Conservation (phyloP, 768 basidiomycete species). For the Mycena filopes region DNA sequence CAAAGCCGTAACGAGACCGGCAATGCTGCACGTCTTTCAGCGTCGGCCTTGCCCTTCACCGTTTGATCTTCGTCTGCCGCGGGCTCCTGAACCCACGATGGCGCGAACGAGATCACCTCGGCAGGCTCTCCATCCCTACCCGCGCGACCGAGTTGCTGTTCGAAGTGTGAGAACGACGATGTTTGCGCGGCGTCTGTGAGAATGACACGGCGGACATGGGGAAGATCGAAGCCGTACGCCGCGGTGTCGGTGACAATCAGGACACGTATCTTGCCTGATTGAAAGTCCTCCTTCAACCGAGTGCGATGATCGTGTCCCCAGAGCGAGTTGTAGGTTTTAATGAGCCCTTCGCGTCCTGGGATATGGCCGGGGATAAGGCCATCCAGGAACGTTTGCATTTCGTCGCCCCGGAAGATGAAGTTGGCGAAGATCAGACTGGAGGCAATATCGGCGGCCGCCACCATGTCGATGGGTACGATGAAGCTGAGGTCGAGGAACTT, state of each 20-base stretch:
- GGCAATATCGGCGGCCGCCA: not conserved
- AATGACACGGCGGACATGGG: not conserved
- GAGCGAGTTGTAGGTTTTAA: not conserved
- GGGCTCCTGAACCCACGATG: not conserved
- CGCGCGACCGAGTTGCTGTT: slow-evolving; percentile 4
- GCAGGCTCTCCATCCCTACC: slow-evolving; percentile 4
- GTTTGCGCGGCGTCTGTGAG: not conserved
- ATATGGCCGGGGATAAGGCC: not conserved
- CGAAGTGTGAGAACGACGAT: not conserved
- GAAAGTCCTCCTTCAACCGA: not conserved
- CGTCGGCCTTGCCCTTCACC: not conserved
- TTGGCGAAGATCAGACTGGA: not conserved
- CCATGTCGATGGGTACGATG: slow-evolving; percentile 2
- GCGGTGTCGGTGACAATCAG: slow-evolving; percentile 10
- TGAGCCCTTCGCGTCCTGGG: not conserved
- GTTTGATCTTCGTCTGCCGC: not conserved
- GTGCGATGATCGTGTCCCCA: not conserved
- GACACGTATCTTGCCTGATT: not conserved
- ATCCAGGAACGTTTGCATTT: not conserved
- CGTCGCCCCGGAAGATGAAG: not conserved
- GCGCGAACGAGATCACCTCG: slow-evolving; percentile 5
- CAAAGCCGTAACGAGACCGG: not conserved
- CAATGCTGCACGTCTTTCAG: not conserved
- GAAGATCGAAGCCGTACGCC: not conserved
- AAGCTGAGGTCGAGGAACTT: slow-evolving; percentile 11